These are phyloP conservation scores for Baeospora myosura DNA, from an alignment of 1,284 basidiomycete species.

Conservation along the genomic window DNA sequence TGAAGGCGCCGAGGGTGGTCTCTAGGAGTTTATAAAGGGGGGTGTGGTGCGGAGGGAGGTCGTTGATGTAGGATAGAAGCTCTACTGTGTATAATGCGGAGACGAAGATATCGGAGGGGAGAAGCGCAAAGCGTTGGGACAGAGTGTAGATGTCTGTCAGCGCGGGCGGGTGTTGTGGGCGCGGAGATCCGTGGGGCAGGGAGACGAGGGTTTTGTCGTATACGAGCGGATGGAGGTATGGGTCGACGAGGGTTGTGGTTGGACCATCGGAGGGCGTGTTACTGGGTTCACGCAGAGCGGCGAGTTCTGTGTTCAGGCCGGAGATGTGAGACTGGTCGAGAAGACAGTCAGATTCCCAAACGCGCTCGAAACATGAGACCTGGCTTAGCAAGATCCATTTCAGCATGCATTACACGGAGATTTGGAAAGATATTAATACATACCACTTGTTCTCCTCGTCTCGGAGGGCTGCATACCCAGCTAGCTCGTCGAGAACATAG, in stretches of 20 bases:
- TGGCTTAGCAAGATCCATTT: constrained; percentile 25
- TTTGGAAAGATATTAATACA: constrained; percentile 9
- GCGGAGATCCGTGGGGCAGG: constrained; percentile 15
- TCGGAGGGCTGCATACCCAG: constrained; percentile 36
- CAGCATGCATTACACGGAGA: not conserved
- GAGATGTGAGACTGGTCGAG: constrained; percentile 13
- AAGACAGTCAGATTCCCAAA: constrained; percentile 39
- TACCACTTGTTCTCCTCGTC: constrained; percentile 34
- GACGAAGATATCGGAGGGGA: constrained; percentile 41
- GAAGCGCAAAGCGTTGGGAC: constrained; percentile 30
- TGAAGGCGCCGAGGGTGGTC: constrained; percentile 26
- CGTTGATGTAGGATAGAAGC: constrained; percentile 47
- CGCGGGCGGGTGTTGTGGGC: constrained; percentile 22
- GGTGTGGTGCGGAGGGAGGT: constrained; percentile 34
- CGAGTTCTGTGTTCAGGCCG: constrained; percentile 17
- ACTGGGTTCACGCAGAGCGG: constrained; percentile 17
- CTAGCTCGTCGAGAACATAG: constrained; percentile 45
- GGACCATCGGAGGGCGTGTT: constrained; percentile 19
- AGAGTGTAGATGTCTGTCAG: constrained; percentile 29
- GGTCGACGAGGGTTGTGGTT: constrained; percentile 34
- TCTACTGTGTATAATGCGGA: constrained; percentile 23
- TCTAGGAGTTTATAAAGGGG: constrained; percentile 31
- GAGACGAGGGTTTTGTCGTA: constrained; percentile 36
- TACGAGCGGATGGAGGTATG: constrained; percentile 34
- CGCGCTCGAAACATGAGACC: constrained; percentile 47